Base-by-base conservation (phyloP, 306 rosid species). In the Castanea crenata region DNA sequence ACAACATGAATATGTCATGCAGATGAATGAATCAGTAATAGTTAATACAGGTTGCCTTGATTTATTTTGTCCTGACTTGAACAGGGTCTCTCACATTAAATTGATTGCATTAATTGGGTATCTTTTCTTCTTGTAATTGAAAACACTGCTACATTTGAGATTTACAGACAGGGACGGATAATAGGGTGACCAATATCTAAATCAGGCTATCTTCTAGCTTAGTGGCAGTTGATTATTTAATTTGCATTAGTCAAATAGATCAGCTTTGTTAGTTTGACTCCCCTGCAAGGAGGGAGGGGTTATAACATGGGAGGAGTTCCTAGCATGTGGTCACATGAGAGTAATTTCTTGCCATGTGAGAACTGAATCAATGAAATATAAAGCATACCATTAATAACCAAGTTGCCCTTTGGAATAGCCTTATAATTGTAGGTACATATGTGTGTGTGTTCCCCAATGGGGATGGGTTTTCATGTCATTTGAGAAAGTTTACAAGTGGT, bases 311-410 rank as follows among this genome's bases (percentile, higher is more conserved):
- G 82, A 78, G 85, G 81, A 85, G 88, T 71, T 89, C 88, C 78
- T 78, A 83, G 90, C 99, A 93, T 89, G 99, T 96, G 98, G 91
- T 54, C 99, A 87, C 99, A 91, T 95, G 97, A 91, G 78, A 83
- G 84, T 88, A 90, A 84, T 78, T 87, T 88, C 88, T 49, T 76
- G 82, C 92, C 94, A 93, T 91, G 98, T 91, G 99, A 87, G 69
- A 76, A 73, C 90, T 83, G 85, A 75, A 78, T 83, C 84, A 81
- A 81, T 83, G 85, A 82, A 84, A 81, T 74, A 74, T 68, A 81
- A 88, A 79, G 74, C 34, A 79, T 85, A 68, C 46, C 93, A 90
- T 89, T 32, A 35, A 21, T 83, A 67, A 71, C 87, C 80, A 64
- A 41, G 29, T 55, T 86, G 74, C 63, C 85, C 85, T 78, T 5